Conservation (phyloP, 306 rosid species). For the Sicyos baderoa region DNA sequence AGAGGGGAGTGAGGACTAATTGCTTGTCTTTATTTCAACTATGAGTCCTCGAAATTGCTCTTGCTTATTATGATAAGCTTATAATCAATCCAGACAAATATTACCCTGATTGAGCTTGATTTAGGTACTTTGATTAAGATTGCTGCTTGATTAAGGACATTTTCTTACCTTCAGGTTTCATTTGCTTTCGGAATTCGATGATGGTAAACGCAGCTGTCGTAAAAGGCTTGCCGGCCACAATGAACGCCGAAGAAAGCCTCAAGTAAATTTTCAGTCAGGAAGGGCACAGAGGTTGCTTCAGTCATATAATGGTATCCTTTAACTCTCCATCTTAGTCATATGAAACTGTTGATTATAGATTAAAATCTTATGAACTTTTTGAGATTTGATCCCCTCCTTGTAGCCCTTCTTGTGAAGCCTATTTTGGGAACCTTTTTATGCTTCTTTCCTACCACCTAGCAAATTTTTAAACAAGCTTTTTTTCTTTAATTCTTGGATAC, state of each 20-base stretch:
- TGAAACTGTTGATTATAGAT: neutral
- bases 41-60: neutral
- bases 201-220: constrained; percentile 90
- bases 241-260: constrained; percentile 84
- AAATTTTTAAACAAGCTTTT: neutral
- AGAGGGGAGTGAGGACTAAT: neutral
- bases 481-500: neutral
- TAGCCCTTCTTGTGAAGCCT: neutral
- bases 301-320: constrained; percentile 45
- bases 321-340: constrained; percentile 15
- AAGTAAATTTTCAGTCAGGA: constrained; percentile 43
- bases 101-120: neutral
- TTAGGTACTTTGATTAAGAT: constrained; percentile 15
- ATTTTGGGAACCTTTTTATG: neutral
- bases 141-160: constrained; percentile 20
- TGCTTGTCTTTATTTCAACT: constrained; percentile 9
- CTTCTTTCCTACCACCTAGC: neutral
- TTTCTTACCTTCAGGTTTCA: constrained; percentile 57
- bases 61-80: neutral
- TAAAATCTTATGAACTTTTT: neutral
- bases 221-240: constrained; percentile 92
- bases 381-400: neutral
- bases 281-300: constrained; percentile 56
- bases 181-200: constrained; percentile 81
- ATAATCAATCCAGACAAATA: neutral